A percentile compares a stretch with the other conserved stretches of the same genome.
Conservation (phyloP, 768 basidiomycete species). For the Kwoniella heveanensis region DNA sequence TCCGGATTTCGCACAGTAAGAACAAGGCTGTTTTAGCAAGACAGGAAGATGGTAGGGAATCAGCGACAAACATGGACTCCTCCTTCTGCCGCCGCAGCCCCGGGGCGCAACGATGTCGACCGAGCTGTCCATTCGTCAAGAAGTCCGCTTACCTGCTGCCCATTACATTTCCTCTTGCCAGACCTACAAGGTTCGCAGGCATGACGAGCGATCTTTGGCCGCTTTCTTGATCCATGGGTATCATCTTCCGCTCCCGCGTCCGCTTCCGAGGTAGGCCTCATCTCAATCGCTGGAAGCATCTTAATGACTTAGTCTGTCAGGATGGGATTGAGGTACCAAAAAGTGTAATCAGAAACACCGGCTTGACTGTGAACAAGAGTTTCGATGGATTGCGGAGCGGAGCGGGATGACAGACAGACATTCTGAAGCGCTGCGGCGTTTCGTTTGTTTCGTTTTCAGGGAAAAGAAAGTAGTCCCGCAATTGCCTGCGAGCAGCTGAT, state of each 20-base stretch:
- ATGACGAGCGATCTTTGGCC: background rate
- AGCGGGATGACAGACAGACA: too few species aligned
- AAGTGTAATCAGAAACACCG: too few species aligned
- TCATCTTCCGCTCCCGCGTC: background rate
- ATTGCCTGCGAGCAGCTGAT: too few species aligned
- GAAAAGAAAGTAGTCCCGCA: too few species aligned
- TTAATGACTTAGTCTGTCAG: background rate
- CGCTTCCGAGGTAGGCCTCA: background rate
- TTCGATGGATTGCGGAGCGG: too few species aligned
- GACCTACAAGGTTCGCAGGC: background rate
- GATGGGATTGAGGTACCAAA: background rate
- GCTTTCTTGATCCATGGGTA: background rate
- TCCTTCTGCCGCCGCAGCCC: too few species aligned
- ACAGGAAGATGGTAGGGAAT: background rate
- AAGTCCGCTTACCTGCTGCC: background rate
- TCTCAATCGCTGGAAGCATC: background rate
- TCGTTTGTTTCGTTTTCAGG: too few species aligned
- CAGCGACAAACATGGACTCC: too few species aligned
- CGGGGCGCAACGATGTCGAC: too few species aligned
- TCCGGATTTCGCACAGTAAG: background rate
- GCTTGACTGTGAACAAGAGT: too few species aligned
- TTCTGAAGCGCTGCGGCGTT: too few species aligned
- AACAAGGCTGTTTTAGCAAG: background rate
- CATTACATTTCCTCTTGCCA: background rate
- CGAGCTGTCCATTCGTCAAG: too few species aligned